phyloP scores from a whole-genome alignment of 148 eudicot species.

The Camellia granthamiana region DNA sequence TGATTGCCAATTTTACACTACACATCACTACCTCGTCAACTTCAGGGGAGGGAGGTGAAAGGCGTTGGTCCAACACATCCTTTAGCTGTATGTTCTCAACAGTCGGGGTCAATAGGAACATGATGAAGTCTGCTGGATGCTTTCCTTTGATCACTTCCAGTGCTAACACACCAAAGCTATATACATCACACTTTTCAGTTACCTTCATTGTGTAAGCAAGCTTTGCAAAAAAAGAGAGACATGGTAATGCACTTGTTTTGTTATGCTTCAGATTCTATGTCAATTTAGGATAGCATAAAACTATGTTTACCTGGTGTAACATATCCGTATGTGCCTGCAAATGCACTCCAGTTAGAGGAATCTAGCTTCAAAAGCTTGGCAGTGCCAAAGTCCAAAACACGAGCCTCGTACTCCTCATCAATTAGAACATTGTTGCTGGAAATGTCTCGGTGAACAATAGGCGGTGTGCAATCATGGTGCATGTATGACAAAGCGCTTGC shows the following conservation, averaged over 20 bases:
- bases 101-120: too few relatives aligned
- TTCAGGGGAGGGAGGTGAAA: too few relatives aligned
- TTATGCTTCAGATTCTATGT: neutral
- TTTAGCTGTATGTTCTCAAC: too few relatives aligned
- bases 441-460: conserved; percentile 37
- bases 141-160: conserved; percentile 36
- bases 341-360: conserved; percentile 31
- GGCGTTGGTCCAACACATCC: too few relatives aligned
- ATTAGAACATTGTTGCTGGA: conserved; percentile 39
- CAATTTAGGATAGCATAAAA: neutral
- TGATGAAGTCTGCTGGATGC: neutral
- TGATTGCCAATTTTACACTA: too few relatives aligned
- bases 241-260: too few relatives aligned
- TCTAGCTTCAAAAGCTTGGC: conserved; percentile 31
- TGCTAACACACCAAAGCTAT: conserved; percentile 46
- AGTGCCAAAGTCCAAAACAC: conserved; percentile 45
- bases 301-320: conserved; percentile 39
- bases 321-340: conserved; percentile 42
- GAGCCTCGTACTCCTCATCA: conserved; percentile 31
- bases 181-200: conserved; percentile 37
- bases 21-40: too few relatives aligned
- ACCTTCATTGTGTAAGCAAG: conserved; percentile 37
- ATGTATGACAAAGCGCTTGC: conserved; percentile 35
- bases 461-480: conserved; percentile 45
- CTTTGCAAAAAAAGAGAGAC: conserved; percentile 20